Base-by-base conservation (phyloP, 805 yeast genomes). In the Kazachstania africana region DNA sequence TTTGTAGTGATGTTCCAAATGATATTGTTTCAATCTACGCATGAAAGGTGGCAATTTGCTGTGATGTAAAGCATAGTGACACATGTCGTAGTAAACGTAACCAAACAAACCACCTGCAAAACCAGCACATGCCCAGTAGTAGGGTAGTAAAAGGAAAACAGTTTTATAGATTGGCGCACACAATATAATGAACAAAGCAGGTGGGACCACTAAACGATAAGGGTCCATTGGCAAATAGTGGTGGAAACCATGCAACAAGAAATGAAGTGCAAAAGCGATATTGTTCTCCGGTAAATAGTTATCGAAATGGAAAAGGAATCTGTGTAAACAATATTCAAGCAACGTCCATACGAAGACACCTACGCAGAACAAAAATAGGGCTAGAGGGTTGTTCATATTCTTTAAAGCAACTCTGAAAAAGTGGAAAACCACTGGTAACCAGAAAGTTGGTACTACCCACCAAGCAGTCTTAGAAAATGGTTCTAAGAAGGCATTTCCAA, bases 211-310 rank as follows among this genome's bases (percentile, higher is more conserved):
- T 48, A 91, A 70, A 54, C 99, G 75, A 55, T 73, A 65, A 37
- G 72, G 72, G 62, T 91, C 99, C 98, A 93, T 91, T 40, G 99
- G 99, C 44, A 91, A 68, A 57, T 82, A 91, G 59, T 91, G 99
- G 57, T 91, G 99, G 31, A 87, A 79, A 35, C 99, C 99, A 48
- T 91, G 99, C 43, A 88, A 65, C 36, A 85, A 57, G 66, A 91
- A 91, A 58, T 91, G 99, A 26, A 85, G 36, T 1, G 94, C 72
- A 48, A 80, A 76, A 6, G 82, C 80, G 14, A 70, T 29, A 30
- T 73, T 77, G 57, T 80, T 70, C 40, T 82, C 80, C 10, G 99
- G 99, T 36, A 93, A 67, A 53, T 77, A 72, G 32, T 73, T 65
- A 55, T 91, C 99, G 49, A 91, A 63, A 55, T 91, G 99, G 76